Evolutionary conservation across 1,284 basidiomycete species (phyloP).

Genomic region (Ceratobasidium sp.): DNA sequence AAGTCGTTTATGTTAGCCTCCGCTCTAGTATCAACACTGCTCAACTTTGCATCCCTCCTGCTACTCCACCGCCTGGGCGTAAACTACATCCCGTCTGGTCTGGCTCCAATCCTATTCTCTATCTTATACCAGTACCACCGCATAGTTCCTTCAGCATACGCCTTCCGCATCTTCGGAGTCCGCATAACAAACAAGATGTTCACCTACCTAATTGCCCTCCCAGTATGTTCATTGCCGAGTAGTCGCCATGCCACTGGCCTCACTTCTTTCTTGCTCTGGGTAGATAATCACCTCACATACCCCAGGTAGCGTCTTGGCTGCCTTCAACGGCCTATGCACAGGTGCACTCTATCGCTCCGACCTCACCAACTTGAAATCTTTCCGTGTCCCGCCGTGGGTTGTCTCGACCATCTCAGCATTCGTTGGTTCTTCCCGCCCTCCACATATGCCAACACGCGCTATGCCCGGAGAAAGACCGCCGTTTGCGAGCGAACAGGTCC

Average conservation of each 20-base stretch:
- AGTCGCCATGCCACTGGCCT: neutral
- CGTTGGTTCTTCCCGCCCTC: constrained; percentile 68
- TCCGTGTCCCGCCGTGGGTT: constrained; percentile 71
- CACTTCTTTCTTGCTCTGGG: neutral
- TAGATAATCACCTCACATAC: constrained; percentile 75
- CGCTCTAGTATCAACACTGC: constrained; percentile 69
- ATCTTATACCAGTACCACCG: constrained; percentile 84
- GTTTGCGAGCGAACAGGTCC: constrained; percentile 36
- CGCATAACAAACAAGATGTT: constrained; percentile 79
- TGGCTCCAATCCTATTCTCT: constrained; percentile 68
- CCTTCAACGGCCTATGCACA: constrained; percentile 71
- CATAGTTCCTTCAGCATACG: constrained; percentile 79
- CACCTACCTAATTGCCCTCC: constrained; percentile 71
- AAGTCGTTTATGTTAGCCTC: constrained; percentile 82
- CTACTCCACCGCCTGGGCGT: constrained; percentile 71
- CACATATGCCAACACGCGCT: constrained; percentile 65
- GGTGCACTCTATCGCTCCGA: constrained; percentile 86
- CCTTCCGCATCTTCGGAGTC: constrained; percentile 79
- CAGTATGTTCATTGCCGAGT: constrained; percentile 59
- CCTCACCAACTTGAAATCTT: constrained; percentile 75
- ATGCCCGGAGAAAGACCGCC: constrained; percentile 62
- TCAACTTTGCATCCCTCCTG: constrained; percentile 73
- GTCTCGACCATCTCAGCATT: constrained; percentile 65
- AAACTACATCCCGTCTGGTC: constrained; percentile 79
- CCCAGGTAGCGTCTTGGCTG: constrained; percentile 71